Base-by-base conservation (phyloP, 139 green algal species). In the Desmodesmus armatus region DNA sequence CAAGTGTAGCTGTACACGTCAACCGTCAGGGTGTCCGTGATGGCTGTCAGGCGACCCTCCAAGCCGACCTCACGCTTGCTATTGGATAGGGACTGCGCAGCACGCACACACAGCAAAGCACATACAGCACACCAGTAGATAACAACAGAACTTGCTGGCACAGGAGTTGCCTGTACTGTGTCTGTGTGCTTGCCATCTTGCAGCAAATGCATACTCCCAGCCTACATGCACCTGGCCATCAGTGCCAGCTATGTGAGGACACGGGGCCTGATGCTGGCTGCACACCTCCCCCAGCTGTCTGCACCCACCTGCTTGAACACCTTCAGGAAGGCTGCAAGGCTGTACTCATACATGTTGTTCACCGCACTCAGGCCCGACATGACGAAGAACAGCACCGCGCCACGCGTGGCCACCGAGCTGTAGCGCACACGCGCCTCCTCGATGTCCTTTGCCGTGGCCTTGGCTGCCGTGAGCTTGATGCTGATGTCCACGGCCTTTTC, bases 331-430 rank as follows among this genome's bases (percentile, higher is more conserved):
- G 93, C 91, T 79, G 95, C 95, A 33, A 98, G 91, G 39, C 88
- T 77, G 90, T 92, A 94, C 78, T 94, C 92, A 91, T 98, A 98
- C 91, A 98, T 96, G 65, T 92, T 91, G 85, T 96, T 94, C 51
- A 98, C 92, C 87, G 94, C 95, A 89, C 95, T 95, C 47, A 98
- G 88, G 19, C 89, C 93, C 91, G 96, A 96, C 80, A 96, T 91
- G 39, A 96, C 87, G 87, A 96, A 96, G 87, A 96, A 96, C 53
- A 96, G 92, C 84, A 93, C 90, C 27, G 91, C 91, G 25, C 91
- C 93, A 80, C 94, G 94, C 39, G 90, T 88, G 17, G 91, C 93
- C 43, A 92, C 94, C 1, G 92, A 88, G 80, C 92, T 92, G 91
- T 96, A 96, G 62, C 86, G 87, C 0, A 83, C 88, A 33, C 93